Evolutionary conservation across 2,329 filamentous ascomycete genomes (phyloP).

Genomic region (Fusarium setosum): DNA sequence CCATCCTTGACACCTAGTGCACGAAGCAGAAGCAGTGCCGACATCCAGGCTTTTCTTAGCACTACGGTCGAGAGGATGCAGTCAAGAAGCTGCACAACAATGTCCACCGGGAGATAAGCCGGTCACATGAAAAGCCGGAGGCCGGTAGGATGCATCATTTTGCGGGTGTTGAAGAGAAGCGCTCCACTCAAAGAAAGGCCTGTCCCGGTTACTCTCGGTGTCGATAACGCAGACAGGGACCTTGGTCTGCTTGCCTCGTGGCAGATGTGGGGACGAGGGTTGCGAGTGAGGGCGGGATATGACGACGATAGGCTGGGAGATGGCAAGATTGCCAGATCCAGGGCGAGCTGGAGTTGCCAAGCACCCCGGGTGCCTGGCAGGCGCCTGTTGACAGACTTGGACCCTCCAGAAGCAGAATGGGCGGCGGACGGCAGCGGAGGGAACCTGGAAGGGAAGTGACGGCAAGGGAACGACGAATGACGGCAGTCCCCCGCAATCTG

Average conservation of each 20-base stretch:
- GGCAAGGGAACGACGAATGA: slow-evolving; percentile 8
- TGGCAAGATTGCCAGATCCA: slow-evolving; percentile 6
- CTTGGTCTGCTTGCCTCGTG: slow-evolving; percentile 21
- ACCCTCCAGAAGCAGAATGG: background rate
- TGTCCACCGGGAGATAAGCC: slow-evolving; percentile 32
- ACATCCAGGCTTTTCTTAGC: slow-evolving; percentile 9
- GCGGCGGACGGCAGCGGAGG: slow-evolving; percentile 7
- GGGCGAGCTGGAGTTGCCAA: background rate
- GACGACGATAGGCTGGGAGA: slow-evolving; percentile 3
- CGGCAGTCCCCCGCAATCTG: slow-evolving; percentile 38
- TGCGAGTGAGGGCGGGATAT: background rate
- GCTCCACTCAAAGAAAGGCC: slow-evolving; percentile 27
- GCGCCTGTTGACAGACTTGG: background rate
- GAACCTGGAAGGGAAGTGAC: no score
- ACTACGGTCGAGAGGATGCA: slow-evolving; percentile 8
- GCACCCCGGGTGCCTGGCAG: background rate
- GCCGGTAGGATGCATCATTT: slow-evolving; percentile 25
- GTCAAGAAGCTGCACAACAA: slow-evolving; percentile 10
- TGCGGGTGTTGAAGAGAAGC: slow-evolving; percentile 10
- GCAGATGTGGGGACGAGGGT: slow-evolving; percentile 12
- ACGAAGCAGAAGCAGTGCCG: slow-evolving; percentile 5
- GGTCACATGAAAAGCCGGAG: slow-evolving; percentile 28
- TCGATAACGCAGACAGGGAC: slow-evolving; percentile 4
- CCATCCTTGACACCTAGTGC: background rate
- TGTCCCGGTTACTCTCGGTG: slow-evolving; percentile 33